Evolutionary conservation across 116 monocot species (phyloP).

Genomic region (Cymodocea nodosa): DNA sequence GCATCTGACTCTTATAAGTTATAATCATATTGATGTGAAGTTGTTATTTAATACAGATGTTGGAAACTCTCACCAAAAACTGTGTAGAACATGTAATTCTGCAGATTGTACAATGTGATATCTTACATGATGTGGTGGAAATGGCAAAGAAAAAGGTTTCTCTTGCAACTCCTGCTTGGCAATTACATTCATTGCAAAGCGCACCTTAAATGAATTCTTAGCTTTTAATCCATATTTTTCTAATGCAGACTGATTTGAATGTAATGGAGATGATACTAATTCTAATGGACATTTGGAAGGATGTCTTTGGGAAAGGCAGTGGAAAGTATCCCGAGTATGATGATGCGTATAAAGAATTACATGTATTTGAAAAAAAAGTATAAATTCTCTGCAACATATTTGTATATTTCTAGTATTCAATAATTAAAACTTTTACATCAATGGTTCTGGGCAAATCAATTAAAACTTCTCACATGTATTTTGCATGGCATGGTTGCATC

Average conservation of each 20-base stretch:
- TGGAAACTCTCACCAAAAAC: slow-evolving; percentile 96
- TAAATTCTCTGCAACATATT: no score
- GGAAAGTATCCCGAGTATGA: slow-evolving; percentile 72
- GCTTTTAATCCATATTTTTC: neutral
- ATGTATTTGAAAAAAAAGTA: slow-evolving; percentile 17
- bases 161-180: neutral
- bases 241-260: neutral
- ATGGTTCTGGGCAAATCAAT: no score
- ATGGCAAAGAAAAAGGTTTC: slow-evolving; percentile 86
- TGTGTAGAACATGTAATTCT: slow-evolving; percentile 70
- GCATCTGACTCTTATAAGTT: neutral
- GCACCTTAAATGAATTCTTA: neutral
- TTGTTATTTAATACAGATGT: slow-evolving; percentile 32
- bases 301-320: slow-evolving; percentile 66
- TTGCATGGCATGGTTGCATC: no score
- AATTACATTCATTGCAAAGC: neutral
- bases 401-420: no score
- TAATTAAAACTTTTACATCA: no score
- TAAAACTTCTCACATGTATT: no score
- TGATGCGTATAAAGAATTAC: slow-evolving; percentile 71
- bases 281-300: slow-evolving; percentile 89
- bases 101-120: slow-evolving; percentile 78
- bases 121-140: slow-evolving; percentile 93
- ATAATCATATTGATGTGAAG: neutral
- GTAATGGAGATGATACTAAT: slow-evolving; percentile 24